These are phyloP conservation scores for Cordia subcordata DNA, from an alignment of 257 asterid genomes.

Conservation along the genomic window DNA sequence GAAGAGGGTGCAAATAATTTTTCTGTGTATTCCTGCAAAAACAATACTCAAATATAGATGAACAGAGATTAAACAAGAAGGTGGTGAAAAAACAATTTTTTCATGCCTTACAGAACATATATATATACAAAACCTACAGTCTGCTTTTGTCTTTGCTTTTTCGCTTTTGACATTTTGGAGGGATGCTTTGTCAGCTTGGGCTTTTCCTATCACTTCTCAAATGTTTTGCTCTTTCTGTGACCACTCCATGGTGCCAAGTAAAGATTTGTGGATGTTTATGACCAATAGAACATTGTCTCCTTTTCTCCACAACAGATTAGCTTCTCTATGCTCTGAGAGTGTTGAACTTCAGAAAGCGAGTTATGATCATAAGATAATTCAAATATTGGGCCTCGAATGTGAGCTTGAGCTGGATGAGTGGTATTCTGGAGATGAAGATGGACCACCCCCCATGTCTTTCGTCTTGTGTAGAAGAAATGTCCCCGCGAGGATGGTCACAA, in stretches of 20 bases:
- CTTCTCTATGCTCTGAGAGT: neutral
- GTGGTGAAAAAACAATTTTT: too few species aligned
- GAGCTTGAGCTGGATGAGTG: constrained; percentile 14
- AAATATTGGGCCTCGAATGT: constrained; percentile 22
- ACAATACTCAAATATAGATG: too few species aligned
- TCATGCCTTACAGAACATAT: neutral
- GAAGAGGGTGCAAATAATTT: too few species aligned
- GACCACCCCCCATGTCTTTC: constrained; percentile 59
- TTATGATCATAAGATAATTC: neutral
- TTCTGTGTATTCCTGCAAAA: neutral
- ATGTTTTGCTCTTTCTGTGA: neutral
- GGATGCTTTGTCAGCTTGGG: too few species aligned
- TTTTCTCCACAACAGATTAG: neutral
- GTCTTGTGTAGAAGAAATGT: constrained; percentile 88
- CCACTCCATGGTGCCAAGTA: constrained; percentile 6
- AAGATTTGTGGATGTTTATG: neutral
- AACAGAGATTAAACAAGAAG: too few species aligned
- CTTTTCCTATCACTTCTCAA: too few species aligned
- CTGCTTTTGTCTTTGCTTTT: neutral
- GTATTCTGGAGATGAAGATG: neutral
- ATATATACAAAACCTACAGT: neutral
- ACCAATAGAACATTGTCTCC: neutral
- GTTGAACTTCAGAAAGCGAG: neutral
- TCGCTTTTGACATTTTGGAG: too few species aligned
- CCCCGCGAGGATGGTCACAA: constrained; percentile 69